Conservation (phyloP, 1,284 basidiomycete genomes). For the Microbotryomycetes sp. region DNA sequence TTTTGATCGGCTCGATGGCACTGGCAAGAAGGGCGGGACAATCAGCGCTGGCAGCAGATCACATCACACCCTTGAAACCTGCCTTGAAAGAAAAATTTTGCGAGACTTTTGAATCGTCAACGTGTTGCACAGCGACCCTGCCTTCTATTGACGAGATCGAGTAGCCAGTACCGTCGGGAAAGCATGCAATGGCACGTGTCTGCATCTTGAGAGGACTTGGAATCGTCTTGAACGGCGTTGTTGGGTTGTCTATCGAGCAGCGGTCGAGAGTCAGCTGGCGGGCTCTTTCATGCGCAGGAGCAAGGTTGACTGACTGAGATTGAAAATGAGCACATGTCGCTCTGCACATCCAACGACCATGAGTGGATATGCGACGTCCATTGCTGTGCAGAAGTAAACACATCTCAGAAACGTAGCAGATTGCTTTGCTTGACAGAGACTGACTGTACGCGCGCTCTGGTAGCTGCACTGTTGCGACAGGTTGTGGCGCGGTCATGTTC, state of each 20-base stretch:
- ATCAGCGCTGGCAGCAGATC: no score
- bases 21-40: conserved; percentile 12
- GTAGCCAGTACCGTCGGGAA: conserved; percentile 72
- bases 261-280: background rate
- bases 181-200: conserved; percentile 78
- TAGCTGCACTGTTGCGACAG: conserved; percentile 68
- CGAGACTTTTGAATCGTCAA: conserved; percentile 14
- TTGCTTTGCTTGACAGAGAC: conserved; percentile 14
- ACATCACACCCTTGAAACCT: no score
- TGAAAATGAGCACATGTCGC: conserved; percentile 78
- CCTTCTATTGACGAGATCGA: conserved; percentile 75
- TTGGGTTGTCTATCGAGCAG: conserved; percentile 51
- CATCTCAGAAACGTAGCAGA: conserved; percentile 35
- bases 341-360: conserved; percentile 93
- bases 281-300: background rate
- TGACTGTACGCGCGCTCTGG: conserved; percentile 73
- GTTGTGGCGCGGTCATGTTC: conserved; percentile 67
- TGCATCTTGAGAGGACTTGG: conserved; percentile 79
- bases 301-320: conserved; percentile 50
- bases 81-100: conserved; percentile 63
- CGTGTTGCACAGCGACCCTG: conserved; percentile 89
- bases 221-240: conserved; percentile 61
- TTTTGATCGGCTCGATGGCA: conserved; percentile 28
- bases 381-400: conserved; percentile 42
- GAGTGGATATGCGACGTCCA: conserved; percentile 76